Evolutionary conservation across 169 alveolate genomes (phyloP), one percentile per base, ranked within the genome.

Genomic region (Plasmodium vivax): DNA sequence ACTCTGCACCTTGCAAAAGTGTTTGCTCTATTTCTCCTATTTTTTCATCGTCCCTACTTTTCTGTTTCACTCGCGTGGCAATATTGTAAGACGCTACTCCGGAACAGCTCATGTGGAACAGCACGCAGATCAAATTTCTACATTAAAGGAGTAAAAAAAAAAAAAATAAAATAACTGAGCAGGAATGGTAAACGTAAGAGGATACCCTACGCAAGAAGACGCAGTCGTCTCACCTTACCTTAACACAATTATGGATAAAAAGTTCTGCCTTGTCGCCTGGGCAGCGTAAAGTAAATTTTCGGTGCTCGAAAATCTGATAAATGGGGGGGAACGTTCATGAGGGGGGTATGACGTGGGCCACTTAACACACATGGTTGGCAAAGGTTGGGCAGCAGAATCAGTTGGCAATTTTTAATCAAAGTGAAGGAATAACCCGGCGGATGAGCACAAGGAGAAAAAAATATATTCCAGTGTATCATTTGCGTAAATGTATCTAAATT

Each of bases 81-180:
- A 88, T 58, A 68, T 88, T 73, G 72, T 88, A 80, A 23, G 94
- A 79, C 12, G 94, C 45, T 41, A 88, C 47, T 16, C 94, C 94
- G n/a, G 94, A 58, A 47, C 94, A 88, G 8, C 91, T 80, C 94
- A 88, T 88, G 62, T 88, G 94, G 23, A 88, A 88, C 43, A 88
- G 51, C 54, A 88, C 94, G 45, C 94, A 88, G 71, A 79, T 45
- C 58, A 88, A 8, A 80, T 88, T 88, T 68, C 94, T 88, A 83
- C 14, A 36, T 27, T 80, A 58, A 88, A 36, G 68, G 51, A 54
- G 23, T 6, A 88, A 14, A 51, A 80, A 88, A 41, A 41, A n/a
- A 79, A 34, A 43, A 43, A 74, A 43, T 23, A 23, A 23, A 43
- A 74, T 14, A 43, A 36, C 19, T 43, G 10, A 56, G 0, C 36